Conservation (phyloP, 2,329 filamentous ascomycete genomes). For the Botrytis hyacinthi region DNA sequence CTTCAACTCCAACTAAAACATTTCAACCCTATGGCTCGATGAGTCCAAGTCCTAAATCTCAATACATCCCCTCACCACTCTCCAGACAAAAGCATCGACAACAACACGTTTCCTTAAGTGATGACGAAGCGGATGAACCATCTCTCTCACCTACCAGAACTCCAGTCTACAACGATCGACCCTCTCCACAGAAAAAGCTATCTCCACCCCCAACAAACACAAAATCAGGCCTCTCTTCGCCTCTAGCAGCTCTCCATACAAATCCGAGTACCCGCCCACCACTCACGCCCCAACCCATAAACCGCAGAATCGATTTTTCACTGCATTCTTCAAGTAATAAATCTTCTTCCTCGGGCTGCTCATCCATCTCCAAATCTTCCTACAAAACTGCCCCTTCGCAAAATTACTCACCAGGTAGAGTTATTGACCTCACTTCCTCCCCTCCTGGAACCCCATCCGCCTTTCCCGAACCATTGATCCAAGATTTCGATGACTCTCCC, state of each 20-base stretch:
- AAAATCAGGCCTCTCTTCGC: neutral
- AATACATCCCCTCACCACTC: neutral
- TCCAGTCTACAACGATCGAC: neutral
- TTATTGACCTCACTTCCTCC: slow-evolving; percentile 16
- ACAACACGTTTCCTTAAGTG: neutral
- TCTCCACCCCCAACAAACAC: neutral
- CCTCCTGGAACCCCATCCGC: neutral
- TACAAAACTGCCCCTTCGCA: slow-evolving; percentile 17
- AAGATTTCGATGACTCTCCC: neutral
- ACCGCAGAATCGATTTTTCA: slow-evolving; percentile 12
- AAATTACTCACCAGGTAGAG: neutral
- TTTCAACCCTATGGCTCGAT: slow-evolving; percentile 1
- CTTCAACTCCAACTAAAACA: neutral
- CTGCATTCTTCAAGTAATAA: slow-evolving; percentile 1
- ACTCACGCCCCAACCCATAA: slow-evolving; percentile 10
- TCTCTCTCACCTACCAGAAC: neutral
- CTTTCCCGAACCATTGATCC: neutral
- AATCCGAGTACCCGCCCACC: neutral
- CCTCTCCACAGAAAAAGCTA: neutral
- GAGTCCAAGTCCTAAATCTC: slow-evolving; percentile 6
- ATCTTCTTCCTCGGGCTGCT: slow-evolving; percentile 13
- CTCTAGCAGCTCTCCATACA: neutral
- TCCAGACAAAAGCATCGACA: slow-evolving; percentile 5
- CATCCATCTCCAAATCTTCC: slow-evolving; percentile 6
- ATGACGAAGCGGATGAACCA: slow-evolving; percentile 9